These are phyloP conservation scores for Diaporthe velutina DNA, from an alignment of 2,329 filamentous ascomycete species.

Conservation along the genomic window DNA sequence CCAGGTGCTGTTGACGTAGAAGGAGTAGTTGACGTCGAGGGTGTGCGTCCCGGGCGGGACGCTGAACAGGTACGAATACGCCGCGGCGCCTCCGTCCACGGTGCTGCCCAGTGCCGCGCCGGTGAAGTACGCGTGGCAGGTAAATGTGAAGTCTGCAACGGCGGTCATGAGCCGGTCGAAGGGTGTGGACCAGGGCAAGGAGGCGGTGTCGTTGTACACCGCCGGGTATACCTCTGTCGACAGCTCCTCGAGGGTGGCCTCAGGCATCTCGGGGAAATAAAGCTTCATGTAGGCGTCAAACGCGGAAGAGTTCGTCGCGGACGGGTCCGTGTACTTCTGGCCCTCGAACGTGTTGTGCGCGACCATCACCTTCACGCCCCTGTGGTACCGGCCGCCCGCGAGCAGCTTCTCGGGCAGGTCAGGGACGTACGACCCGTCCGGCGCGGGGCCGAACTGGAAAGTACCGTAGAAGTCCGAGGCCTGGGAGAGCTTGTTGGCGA, in stretches of 20 bases:
- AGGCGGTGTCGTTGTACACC: constrained; percentile 23
- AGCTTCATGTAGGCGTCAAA: constrained; percentile 30
- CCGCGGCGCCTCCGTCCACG: background rate
- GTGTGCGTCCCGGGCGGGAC: constrained; percentile 26
- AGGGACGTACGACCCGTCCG: constrained; percentile 23
- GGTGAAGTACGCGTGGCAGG: constrained; percentile 30
- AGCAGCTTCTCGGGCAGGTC: constrained; percentile 33
- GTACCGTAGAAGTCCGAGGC: constrained; percentile 22
- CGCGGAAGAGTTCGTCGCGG: constrained; percentile 26
- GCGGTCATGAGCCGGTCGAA: constrained; percentile 27
- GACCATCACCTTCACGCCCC: constrained; percentile 33
- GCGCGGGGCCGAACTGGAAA: constrained; percentile 26
- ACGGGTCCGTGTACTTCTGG: constrained; percentile 27
- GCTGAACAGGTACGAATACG: constrained; percentile 32
- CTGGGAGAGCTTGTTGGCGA: constrained; percentile 34
- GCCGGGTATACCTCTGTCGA: constrained; percentile 16
- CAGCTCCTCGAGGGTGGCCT: constrained; percentile 5
- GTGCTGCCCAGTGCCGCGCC: constrained; percentile 11
- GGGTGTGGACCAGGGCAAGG: constrained; percentile 24
- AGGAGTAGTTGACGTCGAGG: constrained; percentile 34
- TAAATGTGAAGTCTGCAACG: constrained; percentile 34
- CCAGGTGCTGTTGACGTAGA: constrained; percentile 34
- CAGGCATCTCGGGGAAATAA: constrained; percentile 24
- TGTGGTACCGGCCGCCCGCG: constrained; percentile 23
- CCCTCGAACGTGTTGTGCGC: constrained; percentile 37